Evolutionary conservation across 495 filamentous ascomycete species (phyloP).

Genomic region (Letharia columbiana): DNA sequence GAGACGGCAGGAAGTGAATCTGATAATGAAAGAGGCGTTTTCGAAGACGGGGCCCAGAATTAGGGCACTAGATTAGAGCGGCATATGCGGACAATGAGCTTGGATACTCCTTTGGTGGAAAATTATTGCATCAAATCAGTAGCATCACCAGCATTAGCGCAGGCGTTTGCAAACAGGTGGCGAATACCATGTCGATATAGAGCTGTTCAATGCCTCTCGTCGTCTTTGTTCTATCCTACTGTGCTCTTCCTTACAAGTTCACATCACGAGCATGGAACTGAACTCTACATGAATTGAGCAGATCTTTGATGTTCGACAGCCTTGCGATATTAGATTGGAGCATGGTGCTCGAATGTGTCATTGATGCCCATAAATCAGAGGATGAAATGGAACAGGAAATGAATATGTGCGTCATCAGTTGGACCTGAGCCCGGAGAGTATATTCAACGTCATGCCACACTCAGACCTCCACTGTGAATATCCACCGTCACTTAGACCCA

Average conservation of each 20-base stretch:
- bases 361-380: background rate
- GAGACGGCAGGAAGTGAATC: conserved; percentile 47
- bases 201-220: background rate
- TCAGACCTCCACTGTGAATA: too few relatives aligned
- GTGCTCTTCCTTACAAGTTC: background rate
- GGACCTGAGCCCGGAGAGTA: too few relatives aligned
- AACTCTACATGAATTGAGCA: background rate
- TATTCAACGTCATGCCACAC: too few relatives aligned
- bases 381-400: background rate
- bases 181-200: background rate
- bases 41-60: conserved; percentile 28
- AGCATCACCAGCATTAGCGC: conserved; percentile 9
- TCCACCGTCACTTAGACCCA: too few relatives aligned
- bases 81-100: background rate
- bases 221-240: background rate
- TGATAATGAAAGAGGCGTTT: conserved; percentile 33
- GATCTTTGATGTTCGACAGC: background rate
- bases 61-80: conserved; percentile 3
- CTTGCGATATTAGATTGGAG: background rate
- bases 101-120: background rate
- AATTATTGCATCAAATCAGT: background rate
- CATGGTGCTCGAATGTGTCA: too few relatives aligned
- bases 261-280: background rate
- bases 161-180: background rate
- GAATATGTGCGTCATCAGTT: background rate